phyloP scores from a whole-genome alignment of 2,329 filamentous ascomycete genomes.

The Diatrype stigma region DNA sequence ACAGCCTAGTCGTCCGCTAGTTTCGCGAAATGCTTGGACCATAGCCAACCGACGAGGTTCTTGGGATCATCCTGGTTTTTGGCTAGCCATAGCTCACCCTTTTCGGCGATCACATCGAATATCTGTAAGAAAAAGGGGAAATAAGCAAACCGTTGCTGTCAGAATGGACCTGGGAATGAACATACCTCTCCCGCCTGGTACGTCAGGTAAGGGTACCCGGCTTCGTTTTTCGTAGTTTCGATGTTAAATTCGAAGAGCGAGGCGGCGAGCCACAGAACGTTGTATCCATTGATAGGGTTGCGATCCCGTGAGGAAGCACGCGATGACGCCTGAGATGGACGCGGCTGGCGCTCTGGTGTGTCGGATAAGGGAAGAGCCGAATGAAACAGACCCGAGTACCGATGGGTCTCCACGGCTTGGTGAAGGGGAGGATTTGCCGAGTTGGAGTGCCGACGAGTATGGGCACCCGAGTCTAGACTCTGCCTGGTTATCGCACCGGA shows the following conservation, averaged over 20 bases:
- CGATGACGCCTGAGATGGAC: conserved; percentile 55
- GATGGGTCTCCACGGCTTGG: conserved; percentile 42
- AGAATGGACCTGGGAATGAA: conserved; percentile 10
- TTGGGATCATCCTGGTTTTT: conserved; percentile 90
- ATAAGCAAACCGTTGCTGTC: not conserved
- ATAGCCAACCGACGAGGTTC: conserved; percentile 89
- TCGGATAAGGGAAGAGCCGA: conserved; percentile 82
- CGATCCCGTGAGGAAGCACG: conserved; percentile 58
- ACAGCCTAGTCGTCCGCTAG: conserved; percentile 43
- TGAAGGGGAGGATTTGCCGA: conserved; percentile 50
- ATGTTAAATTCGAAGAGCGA: conserved; percentile 98
- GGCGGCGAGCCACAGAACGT: conserved; percentile 84
- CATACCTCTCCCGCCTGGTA: conserved; percentile 87
- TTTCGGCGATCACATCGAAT: conserved; percentile 90
- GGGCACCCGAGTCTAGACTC: conserved; percentile 47
- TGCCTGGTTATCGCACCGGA: conserved; percentile 46
- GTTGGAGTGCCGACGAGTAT: conserved; percentile 49
- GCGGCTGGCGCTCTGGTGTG: conserved; percentile 47
- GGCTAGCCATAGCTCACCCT: conserved; percentile 95
- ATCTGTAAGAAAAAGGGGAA: conserved; percentile 44
- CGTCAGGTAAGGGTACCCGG: conserved; percentile 90
- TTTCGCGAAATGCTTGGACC: conserved; percentile 94
- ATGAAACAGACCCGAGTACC: conserved; percentile 76
- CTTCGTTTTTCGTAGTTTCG: conserved; percentile 84
- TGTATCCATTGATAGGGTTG: conserved; percentile 54